Evolutionary conservation across 306 rosid genomes (phyloP).

Genomic region (Canavalia ensiformis): DNA sequence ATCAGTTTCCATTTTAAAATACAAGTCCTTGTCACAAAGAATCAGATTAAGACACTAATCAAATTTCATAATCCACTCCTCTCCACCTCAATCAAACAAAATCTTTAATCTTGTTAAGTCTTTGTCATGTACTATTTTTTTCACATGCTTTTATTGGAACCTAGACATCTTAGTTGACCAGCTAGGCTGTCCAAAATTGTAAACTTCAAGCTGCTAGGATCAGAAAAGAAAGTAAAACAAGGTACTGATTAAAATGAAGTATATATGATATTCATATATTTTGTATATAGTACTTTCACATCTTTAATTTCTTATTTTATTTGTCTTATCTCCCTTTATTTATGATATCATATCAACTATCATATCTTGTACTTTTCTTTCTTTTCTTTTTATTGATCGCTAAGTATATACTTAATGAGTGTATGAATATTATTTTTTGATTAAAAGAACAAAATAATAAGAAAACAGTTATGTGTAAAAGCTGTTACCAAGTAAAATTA

Average conservation of each 20-base stretch:
- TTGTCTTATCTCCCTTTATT: no score
- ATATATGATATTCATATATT: no score
- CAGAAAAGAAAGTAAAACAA: constrained; percentile 37
- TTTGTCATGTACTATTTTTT: constrained; percentile 40
- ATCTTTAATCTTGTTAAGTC: constrained; percentile 41
- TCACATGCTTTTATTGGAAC: constrained; percentile 35
- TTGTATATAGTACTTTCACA: no score
- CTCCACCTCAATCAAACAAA: constrained; percentile 39
- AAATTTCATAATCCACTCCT: constrained; percentile 32
- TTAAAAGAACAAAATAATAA: constrained; percentile 24
- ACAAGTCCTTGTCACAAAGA: constrained; percentile 17
- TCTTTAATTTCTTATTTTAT: no score
- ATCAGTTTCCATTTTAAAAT: constrained; percentile 28
- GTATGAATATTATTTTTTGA: no score
- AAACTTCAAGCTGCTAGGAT: constrained; percentile 38
- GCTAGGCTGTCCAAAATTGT: constrained; percentile 33
- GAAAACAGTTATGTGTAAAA: constrained; percentile 10
- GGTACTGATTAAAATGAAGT: neutral
- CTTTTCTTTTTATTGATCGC: no score
- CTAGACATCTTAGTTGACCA: constrained; percentile 42
- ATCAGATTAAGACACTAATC: constrained; percentile 48
- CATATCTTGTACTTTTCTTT: no score
- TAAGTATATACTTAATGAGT: no score
- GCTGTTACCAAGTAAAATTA: neutral
- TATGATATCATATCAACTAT: no score